Evolutionary conservation across 192 early-diverging fungal genomes (phyloP).

Genomic region (Chytriomyces hyalinus): DNA sequence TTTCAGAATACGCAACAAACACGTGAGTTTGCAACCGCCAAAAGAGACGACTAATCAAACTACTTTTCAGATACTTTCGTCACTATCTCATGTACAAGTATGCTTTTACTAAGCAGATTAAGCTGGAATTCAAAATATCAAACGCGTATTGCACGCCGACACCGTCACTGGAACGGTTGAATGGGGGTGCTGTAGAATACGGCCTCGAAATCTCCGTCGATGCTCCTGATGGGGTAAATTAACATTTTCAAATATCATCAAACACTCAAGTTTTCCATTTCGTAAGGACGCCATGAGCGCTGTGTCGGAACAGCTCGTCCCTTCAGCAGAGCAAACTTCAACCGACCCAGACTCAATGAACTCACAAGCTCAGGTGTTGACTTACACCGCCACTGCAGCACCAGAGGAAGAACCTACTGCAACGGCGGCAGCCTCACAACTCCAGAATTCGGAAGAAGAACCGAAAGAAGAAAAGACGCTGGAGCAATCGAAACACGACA

Average conservation of each 20-base stretch:
- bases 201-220: background rate
- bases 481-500: slow-evolving; percentile 44
- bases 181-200: background rate
- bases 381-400: no score
- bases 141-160: slow-evolving; percentile 36
- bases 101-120: slow-evolving; percentile 63
- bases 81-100: slow-evolving; percentile 68
- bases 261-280: no score
- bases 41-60: background rate
- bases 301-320: no score
- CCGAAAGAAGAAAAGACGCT: slow-evolving; percentile 19
- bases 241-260: background rate
- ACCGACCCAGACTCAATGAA: no score
- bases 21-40: slow-evolving; percentile 23
- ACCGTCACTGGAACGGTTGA: background rate
- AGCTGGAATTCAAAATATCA: slow-evolving; percentile 52
- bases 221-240: background rate
- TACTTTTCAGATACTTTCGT: slow-evolving; percentile 54
- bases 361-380: no score
- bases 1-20: slow-evolving; percentile 56
- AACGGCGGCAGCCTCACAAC: no score
- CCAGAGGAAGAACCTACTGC: no score
- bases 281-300: no score
- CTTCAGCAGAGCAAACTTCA: no score
- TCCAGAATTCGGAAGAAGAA: background rate